These are phyloP conservation scores for Globisporangium nunn DNA, from an alignment of 352 stramenopile species.

Conservation along the genomic window DNA sequence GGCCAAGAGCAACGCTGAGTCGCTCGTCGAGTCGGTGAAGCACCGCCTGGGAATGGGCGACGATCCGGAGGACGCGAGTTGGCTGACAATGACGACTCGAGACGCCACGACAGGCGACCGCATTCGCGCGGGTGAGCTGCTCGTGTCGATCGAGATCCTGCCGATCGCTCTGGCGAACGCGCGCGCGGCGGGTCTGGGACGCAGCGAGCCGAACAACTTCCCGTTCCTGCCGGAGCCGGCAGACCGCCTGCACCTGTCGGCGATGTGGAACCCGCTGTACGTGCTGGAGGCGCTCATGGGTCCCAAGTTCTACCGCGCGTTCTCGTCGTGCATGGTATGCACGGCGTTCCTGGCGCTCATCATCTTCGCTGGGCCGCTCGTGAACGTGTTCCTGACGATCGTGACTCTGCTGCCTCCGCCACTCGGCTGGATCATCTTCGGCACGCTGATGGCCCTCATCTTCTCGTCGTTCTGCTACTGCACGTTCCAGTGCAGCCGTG, in stretches of 20 bases:
- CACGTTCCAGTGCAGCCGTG: constrained; percentile 48
- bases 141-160: constrained; percentile 73
- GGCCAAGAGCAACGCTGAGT: constrained; percentile 58
- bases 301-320: constrained; percentile 61
- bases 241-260: constrained; percentile 63
- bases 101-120: constrained; percentile 52
- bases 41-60: constrained; percentile 73
- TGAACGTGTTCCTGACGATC: constrained; percentile 63
- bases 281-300: constrained; percentile 74
- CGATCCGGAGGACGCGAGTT: constrained; percentile 64
- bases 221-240: constrained; percentile 63
- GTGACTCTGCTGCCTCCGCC: constrained; percentile 57
- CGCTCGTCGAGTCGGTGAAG: constrained; percentile 66
- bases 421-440: constrained; percentile 55
- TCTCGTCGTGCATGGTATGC: constrained; percentile 59
- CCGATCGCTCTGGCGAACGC: constrained; percentile 44
- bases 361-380: constrained; percentile 60
- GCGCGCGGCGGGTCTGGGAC: constrained; percentile 63
- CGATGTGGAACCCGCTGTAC: constrained; percentile 81
- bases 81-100: constrained; percentile 69
- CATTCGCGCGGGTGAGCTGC: constrained; percentile 49
- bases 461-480: constrained; percentile 36
- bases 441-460: constrained; percentile 28
- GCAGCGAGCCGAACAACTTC: constrained; percentile 77
- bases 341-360: constrained; percentile 44